Evolutionary conservation across 208 protist species (phyloP).

Genomic region (Leishmania turanica): DNA sequence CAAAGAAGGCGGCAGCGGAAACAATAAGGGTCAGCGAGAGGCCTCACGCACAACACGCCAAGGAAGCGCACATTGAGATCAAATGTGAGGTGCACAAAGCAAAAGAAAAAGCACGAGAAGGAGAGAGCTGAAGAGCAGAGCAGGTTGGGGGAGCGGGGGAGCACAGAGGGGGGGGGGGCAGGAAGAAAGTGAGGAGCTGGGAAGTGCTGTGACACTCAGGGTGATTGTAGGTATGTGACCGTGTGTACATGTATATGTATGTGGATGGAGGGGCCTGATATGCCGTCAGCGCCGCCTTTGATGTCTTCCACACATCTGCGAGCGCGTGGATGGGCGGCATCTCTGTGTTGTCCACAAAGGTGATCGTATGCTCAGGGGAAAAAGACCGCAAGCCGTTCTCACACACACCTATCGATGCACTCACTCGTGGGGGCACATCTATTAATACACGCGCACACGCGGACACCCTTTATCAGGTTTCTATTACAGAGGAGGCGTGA

Average conservation of each 20-base stretch:
- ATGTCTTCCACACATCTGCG: neutral
- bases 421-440: neutral
- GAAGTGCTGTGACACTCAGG: neutral
- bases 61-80: neutral
- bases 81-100: neutral
- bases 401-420: neutral
- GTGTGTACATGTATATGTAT: neutral
- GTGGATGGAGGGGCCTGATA: neutral
- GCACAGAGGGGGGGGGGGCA: neutral
- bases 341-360: neutral
- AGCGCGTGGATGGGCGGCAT: neutral
- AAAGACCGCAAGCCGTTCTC: neutral
- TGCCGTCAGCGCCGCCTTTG: neutral
- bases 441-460: neutral
- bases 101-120: neutral
- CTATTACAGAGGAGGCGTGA: constrained; percentile 62
- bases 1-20: neutral
- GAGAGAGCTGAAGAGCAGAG: neutral
- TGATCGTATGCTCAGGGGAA: neutral
- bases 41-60: neutral
- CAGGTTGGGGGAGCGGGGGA: neutral
- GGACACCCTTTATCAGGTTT: constrained; percentile 42
- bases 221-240: neutral
- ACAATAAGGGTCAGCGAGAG: neutral
- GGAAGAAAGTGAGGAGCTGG: neutral